These are phyloP conservation scores for Vaccinium macrocarpon DNA, from an alignment of 148 eudicot species.

Conservation along the genomic window DNA sequence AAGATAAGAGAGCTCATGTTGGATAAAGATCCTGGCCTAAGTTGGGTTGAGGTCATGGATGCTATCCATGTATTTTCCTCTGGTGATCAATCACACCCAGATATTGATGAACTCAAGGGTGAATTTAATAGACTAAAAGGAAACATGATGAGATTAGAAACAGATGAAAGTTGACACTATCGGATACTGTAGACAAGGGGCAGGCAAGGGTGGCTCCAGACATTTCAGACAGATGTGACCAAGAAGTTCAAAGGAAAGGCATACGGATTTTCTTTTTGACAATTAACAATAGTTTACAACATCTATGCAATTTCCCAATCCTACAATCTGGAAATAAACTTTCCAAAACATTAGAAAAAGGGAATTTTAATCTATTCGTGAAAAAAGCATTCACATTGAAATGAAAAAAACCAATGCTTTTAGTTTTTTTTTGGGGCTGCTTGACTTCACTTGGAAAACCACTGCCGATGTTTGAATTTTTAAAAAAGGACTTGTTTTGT, in stretches of 20 bases:
- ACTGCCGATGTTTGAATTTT: not conserved
- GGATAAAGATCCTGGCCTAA: slow-evolving; percentile 74
- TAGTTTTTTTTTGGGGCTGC: not conserved
- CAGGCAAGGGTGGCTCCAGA: not conserved
- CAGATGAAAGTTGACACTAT: slow-evolving; percentile 24
- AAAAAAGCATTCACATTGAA: not conserved
- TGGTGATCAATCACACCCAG: slow-evolving; percentile 56
- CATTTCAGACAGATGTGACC: not conserved
- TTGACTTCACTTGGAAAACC: not conserved
- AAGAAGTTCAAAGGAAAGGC: not conserved
- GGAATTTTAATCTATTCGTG: not conserved
- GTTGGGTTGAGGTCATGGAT: slow-evolving; percentile 64
- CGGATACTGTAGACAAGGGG: not conserved
- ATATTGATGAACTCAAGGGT: slow-evolving; percentile 43
- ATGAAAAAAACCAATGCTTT: not conserved
- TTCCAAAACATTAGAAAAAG: not conserved
- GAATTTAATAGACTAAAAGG: slow-evolving; percentile 36
- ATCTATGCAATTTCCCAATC: not conserved
- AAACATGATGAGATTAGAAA: slow-evolving; percentile 30
- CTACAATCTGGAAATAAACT: not conserved
- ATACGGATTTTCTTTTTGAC: not conserved
- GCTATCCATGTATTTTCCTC: slow-evolving; percentile 55
- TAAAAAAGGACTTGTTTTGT: not conserved
- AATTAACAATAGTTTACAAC: not conserved
- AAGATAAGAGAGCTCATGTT: slow-evolving; percentile 40